Percentiles rank a stretch among this genome's conserved stretches.
Evolutionary conservation across 768 basidiomycete genomes (phyloP).

Genomic region (Russula earlei): DNA sequence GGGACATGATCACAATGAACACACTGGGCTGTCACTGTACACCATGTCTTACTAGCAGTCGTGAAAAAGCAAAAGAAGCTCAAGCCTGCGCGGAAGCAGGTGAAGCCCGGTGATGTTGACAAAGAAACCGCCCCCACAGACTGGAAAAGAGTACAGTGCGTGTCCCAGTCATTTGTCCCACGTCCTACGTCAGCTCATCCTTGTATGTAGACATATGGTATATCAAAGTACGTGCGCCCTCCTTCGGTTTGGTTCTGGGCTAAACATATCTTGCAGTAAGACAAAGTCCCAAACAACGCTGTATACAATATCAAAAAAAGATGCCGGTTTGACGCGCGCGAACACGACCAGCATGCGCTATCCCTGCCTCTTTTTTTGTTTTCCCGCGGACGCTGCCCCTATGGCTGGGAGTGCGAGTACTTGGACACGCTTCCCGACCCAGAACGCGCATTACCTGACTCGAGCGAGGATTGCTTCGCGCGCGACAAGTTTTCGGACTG

Average conservation of each 20-base stretch:
- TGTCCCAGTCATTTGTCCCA: constrained; percentile 20
- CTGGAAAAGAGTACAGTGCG: constrained; percentile 94
- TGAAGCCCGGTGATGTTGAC: constrained; percentile 82
- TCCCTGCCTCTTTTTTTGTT: constrained; percentile 93
- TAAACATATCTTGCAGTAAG: constrained; percentile 53
- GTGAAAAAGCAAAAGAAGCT: constrained; percentile 60
- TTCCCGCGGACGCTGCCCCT: constrained; percentile 92
- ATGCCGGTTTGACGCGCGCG: constrained; percentile 89
- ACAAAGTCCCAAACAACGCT: constrained; percentile 89
- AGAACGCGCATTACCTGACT: constrained; percentile 64
- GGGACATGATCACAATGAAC: too few species aligned
- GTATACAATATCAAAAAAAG: constrained; percentile 76
- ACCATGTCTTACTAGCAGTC: too few species aligned
- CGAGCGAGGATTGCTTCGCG: constrained; percentile 93
- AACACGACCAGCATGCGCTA: constrained; percentile 91
- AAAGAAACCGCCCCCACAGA: constrained; percentile 82
- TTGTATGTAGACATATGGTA: constrained; percentile 86
- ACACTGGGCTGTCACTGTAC: too few species aligned
- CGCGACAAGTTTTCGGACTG: constrained; percentile 96
- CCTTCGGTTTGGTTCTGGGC: constrained; percentile 1
- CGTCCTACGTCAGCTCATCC: background rate
- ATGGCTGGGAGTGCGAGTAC: constrained; percentile 97
- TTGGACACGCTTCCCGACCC: constrained; percentile 81
- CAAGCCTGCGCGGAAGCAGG: constrained; percentile 87
- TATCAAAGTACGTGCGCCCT: constrained; percentile 68